phyloP scores from a whole-genome alignment of 768 basidiomycete species.

The Rhizopogon vulgaris region DNA sequence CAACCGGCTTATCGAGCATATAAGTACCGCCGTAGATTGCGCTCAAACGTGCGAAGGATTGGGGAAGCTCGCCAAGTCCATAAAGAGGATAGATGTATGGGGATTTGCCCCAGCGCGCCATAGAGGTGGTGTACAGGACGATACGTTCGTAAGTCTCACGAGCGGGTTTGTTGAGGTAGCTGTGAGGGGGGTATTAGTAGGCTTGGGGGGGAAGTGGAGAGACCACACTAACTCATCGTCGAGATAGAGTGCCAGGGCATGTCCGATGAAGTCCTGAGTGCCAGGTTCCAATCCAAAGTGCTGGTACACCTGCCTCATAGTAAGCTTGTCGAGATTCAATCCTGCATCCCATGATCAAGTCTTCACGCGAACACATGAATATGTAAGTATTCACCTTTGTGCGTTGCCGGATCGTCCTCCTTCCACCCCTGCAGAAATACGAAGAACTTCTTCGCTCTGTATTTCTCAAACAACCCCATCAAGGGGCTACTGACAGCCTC shows the following conservation, averaged over 20 bases:
- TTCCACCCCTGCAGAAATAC: conserved; percentile 94
- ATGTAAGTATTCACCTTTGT: conserved; percentile 65
- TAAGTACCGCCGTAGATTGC: conserved; percentile 99
- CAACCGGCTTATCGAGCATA: conserved; percentile 96
- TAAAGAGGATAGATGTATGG: conserved; percentile 99
- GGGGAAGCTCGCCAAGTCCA: conserved; percentile 97
- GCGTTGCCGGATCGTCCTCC: conserved; percentile 92
- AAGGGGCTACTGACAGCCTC: conserved; percentile 92
- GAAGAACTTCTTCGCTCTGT: conserved; percentile 97
- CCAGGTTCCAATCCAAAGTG: conserved; percentile 96
- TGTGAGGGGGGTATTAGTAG: conserved; percentile 26
- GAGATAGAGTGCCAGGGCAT: conserved; percentile 97
- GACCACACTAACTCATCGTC: conserved; percentile 80
- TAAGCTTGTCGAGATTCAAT: conserved; percentile 81
- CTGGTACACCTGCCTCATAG: conserved; percentile 92
- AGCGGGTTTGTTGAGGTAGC: conserved; percentile 91
- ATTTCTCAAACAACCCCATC: conserved; percentile 99
- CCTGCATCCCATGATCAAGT: conserved; percentile 37
- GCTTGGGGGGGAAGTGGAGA: background rate
- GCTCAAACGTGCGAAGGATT: conserved; percentile 95
- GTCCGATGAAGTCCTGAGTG: conserved; percentile 98
- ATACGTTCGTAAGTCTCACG: conserved; percentile 91
- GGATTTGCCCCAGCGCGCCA: conserved; percentile 99
- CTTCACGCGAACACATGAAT: background rate
- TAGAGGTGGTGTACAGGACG: conserved; percentile 94